A percentile compares a stretch with the other conserved stretches of the same genome.
These are phyloP conservation scores for Saccharum hybrid DNA, from an alignment of 202 grass and related monocot species.

Conservation along the genomic window DNA sequence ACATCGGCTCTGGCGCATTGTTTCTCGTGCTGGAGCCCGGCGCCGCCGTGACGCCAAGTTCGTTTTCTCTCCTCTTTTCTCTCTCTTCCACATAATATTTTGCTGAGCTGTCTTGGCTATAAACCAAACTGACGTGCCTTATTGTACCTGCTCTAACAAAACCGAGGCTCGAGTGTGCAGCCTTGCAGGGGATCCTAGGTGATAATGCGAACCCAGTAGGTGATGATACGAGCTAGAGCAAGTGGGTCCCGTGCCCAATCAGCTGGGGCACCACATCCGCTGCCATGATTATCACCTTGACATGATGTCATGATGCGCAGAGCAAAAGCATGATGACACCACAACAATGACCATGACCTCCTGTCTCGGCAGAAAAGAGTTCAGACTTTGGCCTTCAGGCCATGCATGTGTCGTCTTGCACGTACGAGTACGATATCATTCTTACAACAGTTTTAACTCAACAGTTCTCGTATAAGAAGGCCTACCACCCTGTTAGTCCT, in stretches of 20 bases:
- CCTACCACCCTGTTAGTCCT: neutral
- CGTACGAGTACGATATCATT: neutral
- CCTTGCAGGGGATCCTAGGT: slow-evolving; percentile 30
- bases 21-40: too few relatives aligned
- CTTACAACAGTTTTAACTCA: neutral
- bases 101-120: too few relatives aligned
- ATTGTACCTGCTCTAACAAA: neutral
- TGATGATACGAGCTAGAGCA: neutral
- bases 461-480: neutral
- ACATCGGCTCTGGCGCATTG: too few relatives aligned
- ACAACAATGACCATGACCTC: neutral
- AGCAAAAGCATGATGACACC: neutral
- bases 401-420: slow-evolving; percentile 4
- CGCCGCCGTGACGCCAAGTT: too few relatives aligned
- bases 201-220: neutral
- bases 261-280: slow-evolving; percentile 31
- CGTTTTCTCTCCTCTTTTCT: too few relatives aligned
- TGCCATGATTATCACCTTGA: slow-evolving; percentile 25
- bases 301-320: neutral
- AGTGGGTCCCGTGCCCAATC: slow-evolving; percentile 5
- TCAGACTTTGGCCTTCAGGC: neutral
- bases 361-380: slow-evolving; percentile 7
- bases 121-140: too few relatives aligned
- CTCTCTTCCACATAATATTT: too few relatives aligned
- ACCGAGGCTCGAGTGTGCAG: neutral